Base-by-base conservation (phyloP, 2,329 filamentous ascomycete genomes). In the Epichloe typhina region DNA sequence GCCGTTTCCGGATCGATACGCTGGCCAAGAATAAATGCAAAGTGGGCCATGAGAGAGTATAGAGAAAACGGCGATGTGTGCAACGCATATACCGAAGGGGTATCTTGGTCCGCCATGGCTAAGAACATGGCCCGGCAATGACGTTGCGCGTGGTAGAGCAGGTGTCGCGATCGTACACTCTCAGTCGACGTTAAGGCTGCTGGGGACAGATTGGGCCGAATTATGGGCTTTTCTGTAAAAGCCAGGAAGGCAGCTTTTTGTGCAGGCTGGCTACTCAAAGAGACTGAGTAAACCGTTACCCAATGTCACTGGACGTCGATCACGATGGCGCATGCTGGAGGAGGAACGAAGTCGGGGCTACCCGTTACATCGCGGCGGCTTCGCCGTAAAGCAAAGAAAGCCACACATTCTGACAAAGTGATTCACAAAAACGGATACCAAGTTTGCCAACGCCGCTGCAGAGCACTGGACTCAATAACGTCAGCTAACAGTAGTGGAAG, bases 21-120 rank as follows among this genome's bases (percentile, higher is more conserved):
- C 46, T 54, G 50, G 4, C 59, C 62, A 9, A 64, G 52, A 15
- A 57, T 58, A 21, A 64, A 56, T 21, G 55, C 59, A 51, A 64
- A 63, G 15, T 59, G 59, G n/a, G 58, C 57, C 57, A 63, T 60
- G 17, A 64, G 55, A 8, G 63, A 64, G 48, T 65, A 64, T 12
- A 64, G 52, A 3, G 61, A 64, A 50, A 60, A 64, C 5, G 60
- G 58, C 17, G 58, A 65, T 51, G 59, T 62, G 47, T 64, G 58
- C 48, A 65, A 56, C 35, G 58, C 63, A 46, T 59, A 62, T n/a
- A 55, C 45, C 17, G 53, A 52, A 12, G 19, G 26, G 17, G 35
- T 23, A 26, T 42, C 26, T 15, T 49, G 23, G 31, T 54, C 54
- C 15, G 53, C 50, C 54, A 57, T 59, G 37, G 50, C 46, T 40